Base-by-base conservation (phyloP, 495 filamentous ascomycete species). In the Talaromyces stipitatus region DNA sequence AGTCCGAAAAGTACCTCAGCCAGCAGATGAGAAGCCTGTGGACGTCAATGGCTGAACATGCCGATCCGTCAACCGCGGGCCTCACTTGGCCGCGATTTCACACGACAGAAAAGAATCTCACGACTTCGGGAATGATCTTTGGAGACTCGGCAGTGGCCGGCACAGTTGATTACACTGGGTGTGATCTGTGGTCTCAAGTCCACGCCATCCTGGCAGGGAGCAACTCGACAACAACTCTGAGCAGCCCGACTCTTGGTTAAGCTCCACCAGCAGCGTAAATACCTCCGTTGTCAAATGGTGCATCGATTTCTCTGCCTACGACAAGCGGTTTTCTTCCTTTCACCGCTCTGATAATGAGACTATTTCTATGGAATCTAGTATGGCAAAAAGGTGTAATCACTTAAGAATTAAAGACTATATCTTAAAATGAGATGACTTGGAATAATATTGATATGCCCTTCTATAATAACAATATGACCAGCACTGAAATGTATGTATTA, bases 41-140 rank as follows among this genome's bases (percentile, higher is more conserved):
- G 72, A 70, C 62, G 8, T 62, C 65, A 14, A 73, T 77, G 72
- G 70, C 72, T 8, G 59, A 59, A 38, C 61, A 58, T 11, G 69
- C 58, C 22, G 50, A 45, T n/a, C 66, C 65, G 11, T 62, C 60
- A 9, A 61, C 58, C 2, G 60, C 55, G 2, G 67, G 22, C n/a
- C 64, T 65, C 24, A 18, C 58, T 26, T 74, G 70, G 70, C 69
- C 72, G 46, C 27, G 41, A 16, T 73, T 66, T 41, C 41, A 55
- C 4, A 53, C 58, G 29, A 51, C 56, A 29, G 45, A 54, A 8
- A 51, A 50, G 36, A 51, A 57, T 8, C 8, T 43, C 2, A 53
- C 55, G 16, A 62, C 54, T 36, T 58, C 60, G 1, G 72, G 70
- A 16, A 58, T 72, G 30, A 54, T 66, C 20, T 60, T 75, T 30